phyloP scores from a whole-genome alignment of 805 yeast species.

The Scheffersomyces ergatensis region DNA sequence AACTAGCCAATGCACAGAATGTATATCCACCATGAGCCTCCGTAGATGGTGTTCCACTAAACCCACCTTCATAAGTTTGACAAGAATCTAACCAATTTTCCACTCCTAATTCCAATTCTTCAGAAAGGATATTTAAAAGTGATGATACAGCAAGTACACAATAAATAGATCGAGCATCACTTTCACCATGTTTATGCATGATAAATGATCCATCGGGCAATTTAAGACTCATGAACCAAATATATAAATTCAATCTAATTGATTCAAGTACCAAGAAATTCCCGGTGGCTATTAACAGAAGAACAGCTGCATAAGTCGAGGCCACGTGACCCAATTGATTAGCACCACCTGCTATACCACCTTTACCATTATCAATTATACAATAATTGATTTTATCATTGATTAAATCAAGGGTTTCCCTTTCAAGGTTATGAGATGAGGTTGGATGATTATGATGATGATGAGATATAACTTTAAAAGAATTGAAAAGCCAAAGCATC shows the following conservation, averaged over 20 bases:
- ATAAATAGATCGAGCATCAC: conserved; percentile 81
- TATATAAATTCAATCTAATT: conserved; percentile 41
- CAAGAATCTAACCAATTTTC: conserved; percentile 63
- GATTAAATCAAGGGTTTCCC: conserved; percentile 8
- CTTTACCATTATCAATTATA: conserved; percentile 28
- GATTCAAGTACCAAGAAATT: conserved; percentile 28
- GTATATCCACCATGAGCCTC: conserved; percentile 99
- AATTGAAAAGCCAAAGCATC: conserved; percentile 76
- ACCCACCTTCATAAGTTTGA: conserved; percentile 95
- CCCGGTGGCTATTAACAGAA: conserved; percentile 56
- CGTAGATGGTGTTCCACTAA: conserved; percentile 71
- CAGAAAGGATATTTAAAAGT: conserved; percentile 59
- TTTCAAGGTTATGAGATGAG: background rate
- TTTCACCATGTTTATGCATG: conserved; percentile 78
- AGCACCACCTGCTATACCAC: conserved; percentile 83
- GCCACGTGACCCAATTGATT: conserved; percentile 85
- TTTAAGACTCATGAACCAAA: conserved; percentile 69
- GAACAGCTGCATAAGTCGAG: conserved; percentile 73
- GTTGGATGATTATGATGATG: conserved; percentile 3
- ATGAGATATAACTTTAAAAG: conserved; percentile 15
- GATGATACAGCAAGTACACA: conserved; percentile 79
- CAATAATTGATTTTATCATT: conserved; percentile 22
- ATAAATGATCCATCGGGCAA: conserved; percentile 70
- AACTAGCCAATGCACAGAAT: conserved; percentile 75
- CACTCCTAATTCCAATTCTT: conserved; percentile 52